Base-by-base conservation (phyloP, 768 basidiomycete species). In the Rhodotorula kratochvilovae region DNA sequence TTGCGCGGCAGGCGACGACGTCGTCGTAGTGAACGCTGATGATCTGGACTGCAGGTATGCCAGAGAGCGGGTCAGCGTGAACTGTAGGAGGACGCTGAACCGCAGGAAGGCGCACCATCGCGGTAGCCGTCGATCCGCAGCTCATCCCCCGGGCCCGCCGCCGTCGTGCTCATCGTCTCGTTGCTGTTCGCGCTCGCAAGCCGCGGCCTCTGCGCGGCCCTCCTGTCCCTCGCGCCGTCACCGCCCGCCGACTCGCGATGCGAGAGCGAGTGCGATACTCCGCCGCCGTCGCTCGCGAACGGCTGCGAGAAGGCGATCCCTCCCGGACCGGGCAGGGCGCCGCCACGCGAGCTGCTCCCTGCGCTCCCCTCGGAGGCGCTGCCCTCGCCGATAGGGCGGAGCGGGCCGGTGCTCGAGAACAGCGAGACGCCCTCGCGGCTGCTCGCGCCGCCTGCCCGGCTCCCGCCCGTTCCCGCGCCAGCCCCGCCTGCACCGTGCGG, bases 11-110 rank as follows among this genome's bases (percentile, higher is more conserved):
- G 13, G 66, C 73, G 36, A 74, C 73, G 17, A 68, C 48, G 42
- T 74, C 73, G 68, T 74, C 73, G 66, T 74, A 69, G 51, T 73
- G 72, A 7, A 63, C 29, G 27, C 48, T 51, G 54, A 73, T 50
- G 46, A 73, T 57, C 23, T 60, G 63, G 7, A 73, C 71, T 70
- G n/a, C 6, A 23, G 6, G 51, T 1, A 10, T 0, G 31, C 4
- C 16, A 19, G 27, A 2, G 25, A 1, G 25, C 29, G 17, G 13
- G n/a, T 56, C 10, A 56, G 15, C 23, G 2, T 1, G 25, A 27
- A 6, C 4, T n/a, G 5, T 7, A 6, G 12, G 13, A n/a, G 16
- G 7, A 45, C n/a, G 23, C 1, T 1, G 17, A n/a, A 21, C 29
- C 11, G 25, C 17, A 10, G 15, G n/a, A 43, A 11, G n/a, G 33